Evolutionary conservation across 2,329 filamentous ascomycete species (phyloP).

Genomic region (Clarireedia homoeocarpa): DNA sequence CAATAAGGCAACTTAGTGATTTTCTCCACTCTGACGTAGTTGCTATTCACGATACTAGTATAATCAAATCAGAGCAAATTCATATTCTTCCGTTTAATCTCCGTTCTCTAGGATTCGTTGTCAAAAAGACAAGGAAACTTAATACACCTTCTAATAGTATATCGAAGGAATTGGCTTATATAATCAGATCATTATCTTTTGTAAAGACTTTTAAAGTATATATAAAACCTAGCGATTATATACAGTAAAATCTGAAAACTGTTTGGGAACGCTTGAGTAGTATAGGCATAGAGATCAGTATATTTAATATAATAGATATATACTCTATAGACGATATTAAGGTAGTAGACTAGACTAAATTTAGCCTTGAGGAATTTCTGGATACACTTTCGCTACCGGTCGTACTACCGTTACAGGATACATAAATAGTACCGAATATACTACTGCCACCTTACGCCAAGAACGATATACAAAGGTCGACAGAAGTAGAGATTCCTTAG

Average conservation of each 20-base stretch:
- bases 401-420: too few relatives aligned
- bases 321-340: neutral
- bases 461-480: neutral
- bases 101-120: neutral
- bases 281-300: neutral
- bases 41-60: neutral
- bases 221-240: neutral
- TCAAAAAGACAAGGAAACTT: neutral
- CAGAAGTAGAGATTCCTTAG: neutral
- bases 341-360: neutral
- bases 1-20: neutral
- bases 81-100: neutral
- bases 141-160: neutral
- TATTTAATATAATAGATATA: neutral
- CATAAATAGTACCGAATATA: too few relatives aligned
- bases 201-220: neutral
- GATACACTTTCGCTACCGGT: too few relatives aligned
- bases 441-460: neutral
- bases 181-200: neutral
- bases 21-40: neutral
- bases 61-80: neutral
- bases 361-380: neutral
- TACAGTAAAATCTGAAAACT: neutral
- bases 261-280: neutral
- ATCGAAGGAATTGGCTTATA: neutral